Percentiles rank a stretch among this genome's conserved stretches.
These are phyloP conservation scores for Stephania cephalantha DNA, from an alignment of 164 flowering plant species.

Conservation along the genomic window DNA sequence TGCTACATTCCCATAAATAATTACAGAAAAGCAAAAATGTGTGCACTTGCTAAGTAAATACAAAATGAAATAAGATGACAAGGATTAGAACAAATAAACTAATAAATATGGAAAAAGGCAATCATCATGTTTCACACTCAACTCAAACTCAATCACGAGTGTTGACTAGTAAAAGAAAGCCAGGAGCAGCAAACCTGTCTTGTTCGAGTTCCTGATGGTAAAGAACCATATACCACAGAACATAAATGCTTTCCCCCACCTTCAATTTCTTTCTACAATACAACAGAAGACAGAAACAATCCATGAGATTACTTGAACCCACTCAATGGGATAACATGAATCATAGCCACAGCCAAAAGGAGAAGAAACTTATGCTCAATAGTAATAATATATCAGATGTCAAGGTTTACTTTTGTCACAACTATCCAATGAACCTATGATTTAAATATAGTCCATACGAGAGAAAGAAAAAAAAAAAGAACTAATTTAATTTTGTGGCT, in stretches of 20 bases:
- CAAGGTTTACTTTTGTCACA: neutral
- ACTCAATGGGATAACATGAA: neutral
- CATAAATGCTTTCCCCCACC: constrained; percentile 63
- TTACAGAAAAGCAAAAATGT: too few species aligned
- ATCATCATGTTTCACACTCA: neutral
- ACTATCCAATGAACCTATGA: too few species aligned
- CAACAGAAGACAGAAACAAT: constrained; percentile 6
- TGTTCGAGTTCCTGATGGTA: constrained; percentile 97
- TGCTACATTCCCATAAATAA: too few species aligned
- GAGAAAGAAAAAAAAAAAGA: too few species aligned
- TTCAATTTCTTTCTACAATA: constrained; percentile 58
- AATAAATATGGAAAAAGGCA: neutral
- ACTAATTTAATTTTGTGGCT: too few species aligned
- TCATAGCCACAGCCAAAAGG: neutral
- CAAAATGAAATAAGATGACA: neutral
- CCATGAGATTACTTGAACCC: neutral
- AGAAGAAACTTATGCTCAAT: constrained; percentile 2
- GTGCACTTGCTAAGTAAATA: too few species aligned
- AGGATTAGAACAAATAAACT: neutral
- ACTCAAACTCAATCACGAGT: neutral
- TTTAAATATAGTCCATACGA: too few species aligned
- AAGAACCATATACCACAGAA: constrained; percentile 93
- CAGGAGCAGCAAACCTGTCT: constrained; percentile 55
- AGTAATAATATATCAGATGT: neutral
- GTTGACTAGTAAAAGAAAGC: neutral